Evolutionary conservation across 176 grass and related monocot genomes (phyloP).

Genomic region (Cenchrus purpureus): DNA sequence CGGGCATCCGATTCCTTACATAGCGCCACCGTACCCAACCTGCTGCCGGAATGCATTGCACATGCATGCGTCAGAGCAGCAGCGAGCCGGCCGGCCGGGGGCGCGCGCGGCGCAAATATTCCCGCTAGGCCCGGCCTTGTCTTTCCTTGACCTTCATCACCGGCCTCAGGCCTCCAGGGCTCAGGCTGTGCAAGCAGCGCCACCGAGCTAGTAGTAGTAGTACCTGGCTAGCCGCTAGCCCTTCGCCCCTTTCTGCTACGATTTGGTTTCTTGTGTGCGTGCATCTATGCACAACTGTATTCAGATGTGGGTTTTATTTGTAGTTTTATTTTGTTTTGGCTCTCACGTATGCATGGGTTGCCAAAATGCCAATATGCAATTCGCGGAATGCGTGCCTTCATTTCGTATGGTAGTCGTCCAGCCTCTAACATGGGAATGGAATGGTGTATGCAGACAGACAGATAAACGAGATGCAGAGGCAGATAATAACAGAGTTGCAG

Average conservation of each 20-base stretch:
- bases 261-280: conserved; percentile 20
- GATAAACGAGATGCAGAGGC: too few species aligned
- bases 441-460: too few species aligned
- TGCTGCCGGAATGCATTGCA: background rate
- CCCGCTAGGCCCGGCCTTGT: background rate
- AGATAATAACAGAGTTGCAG: background rate
- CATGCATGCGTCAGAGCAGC: conserved; percentile 1
- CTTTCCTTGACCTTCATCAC: background rate
- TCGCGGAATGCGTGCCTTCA: background rate
- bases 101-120: conserved; percentile 9
- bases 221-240: background rate
- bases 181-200: background rate
- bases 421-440: too few species aligned
- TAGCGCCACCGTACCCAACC: conserved; percentile 3
- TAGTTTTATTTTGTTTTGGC: background rate
- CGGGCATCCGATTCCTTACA: too few species aligned
- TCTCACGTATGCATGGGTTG: background rate
- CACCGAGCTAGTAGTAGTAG: too few species aligned
- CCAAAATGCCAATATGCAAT: background rate
- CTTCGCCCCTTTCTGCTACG: background rate
- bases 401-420: background rate
- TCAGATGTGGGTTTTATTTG: background rate
- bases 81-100: background rate
- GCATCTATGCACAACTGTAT: background rate
- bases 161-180: background rate